Base-by-base conservation (phyloP, 345 rosid genomes). In the Hevea brasiliensis region DNA sequence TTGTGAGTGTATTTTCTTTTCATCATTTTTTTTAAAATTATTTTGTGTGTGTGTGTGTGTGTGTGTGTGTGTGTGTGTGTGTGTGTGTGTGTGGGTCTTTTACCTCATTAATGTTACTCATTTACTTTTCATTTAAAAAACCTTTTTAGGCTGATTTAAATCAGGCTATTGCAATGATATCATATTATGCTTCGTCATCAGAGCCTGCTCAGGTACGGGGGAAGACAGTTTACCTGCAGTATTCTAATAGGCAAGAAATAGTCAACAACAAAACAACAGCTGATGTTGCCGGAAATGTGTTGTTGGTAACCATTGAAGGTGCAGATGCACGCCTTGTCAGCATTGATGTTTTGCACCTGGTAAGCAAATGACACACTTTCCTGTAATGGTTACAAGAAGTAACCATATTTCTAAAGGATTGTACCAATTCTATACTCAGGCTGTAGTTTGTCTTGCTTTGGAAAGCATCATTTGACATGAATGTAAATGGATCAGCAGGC, bases 161-260 rank as follows among this genome's bases (percentile, higher is more conserved):
- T 77, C 99, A 96, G 84, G 99, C 99, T 29, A 96, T 96, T 78
- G 96, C 90, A 0, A 96, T 96, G 99, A 93, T 93, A 76, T 93
- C 98, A 11, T 91, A 86, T 78, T 96, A 93, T 60, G 98, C 99
- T 40, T 91, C 99, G 35, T 96, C 99, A 10, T 89, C 98, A 0
- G 99, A 96, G 67, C 97, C 99, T 61, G 99, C 99, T 62, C 99
- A 93, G 86, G 99, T 96, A 45, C 97, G 98, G 59, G 99, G 99
- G 69, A 96, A 96, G 86, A 96, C 99, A 26, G 99, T 96, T 67
- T 96, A 96, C 84, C 80, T 96, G 76, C 99, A 96, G 81, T 96
- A 96, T 81, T 96, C 99, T 72, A 96, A 93, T 53, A 84, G 99
- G 86, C 99, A 93, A 66, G 99, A 96, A 74, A 96, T 96, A 45